phyloP scores from a whole-genome alignment of 169 alveolate genomes.

The Plasmodium berghei region DNA sequence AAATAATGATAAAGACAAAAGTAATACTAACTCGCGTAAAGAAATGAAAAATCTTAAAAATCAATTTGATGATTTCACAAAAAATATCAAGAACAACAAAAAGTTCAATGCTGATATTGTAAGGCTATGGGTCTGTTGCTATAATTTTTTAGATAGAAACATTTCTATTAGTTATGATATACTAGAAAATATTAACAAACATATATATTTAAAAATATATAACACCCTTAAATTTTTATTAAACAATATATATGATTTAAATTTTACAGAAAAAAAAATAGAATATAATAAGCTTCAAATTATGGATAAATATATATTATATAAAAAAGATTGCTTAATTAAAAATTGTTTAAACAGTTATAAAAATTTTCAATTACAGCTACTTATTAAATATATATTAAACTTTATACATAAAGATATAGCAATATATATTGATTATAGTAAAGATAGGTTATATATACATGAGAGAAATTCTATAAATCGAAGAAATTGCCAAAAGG shows the following conservation, averaged over 20 bases:
- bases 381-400: slow-evolving; percentile 37
- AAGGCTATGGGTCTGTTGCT: slow-evolving; percentile 63
- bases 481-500: slow-evolving; percentile 59
- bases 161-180: slow-evolving; percentile 43
- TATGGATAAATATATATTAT: slow-evolving; percentile 58
- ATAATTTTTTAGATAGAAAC: slow-evolving; percentile 50
- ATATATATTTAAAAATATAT: slow-evolving; percentile 58
- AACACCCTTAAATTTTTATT: slow-evolving; percentile 60
- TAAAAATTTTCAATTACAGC: slow-evolving; percentile 34
- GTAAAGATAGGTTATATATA: slow-evolving; percentile 70
- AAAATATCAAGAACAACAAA: not conserved
- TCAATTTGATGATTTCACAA: not conserved
- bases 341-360: slow-evolving; percentile 24
- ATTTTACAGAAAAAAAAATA: slow-evolving; percentile 17
- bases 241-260: slow-evolving; percentile 49
- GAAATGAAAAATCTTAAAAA: not conserved
- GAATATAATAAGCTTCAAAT: slow-evolving; percentile 23
- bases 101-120: slow-evolving; percentile 71
- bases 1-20: not conserved
- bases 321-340: slow-evolving; percentile 31
- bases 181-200: slow-evolving; percentile 45
- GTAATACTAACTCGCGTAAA: not conserved
- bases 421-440: slow-evolving; percentile 63
- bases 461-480: slow-evolving; percentile 46
- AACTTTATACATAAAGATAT: slow-evolving; percentile 56